A percentile compares a stretch with the other conserved stretches of the same genome.
Conservation (phyloP, 306 rosid species). For the Crotalaria pallida region DNA sequence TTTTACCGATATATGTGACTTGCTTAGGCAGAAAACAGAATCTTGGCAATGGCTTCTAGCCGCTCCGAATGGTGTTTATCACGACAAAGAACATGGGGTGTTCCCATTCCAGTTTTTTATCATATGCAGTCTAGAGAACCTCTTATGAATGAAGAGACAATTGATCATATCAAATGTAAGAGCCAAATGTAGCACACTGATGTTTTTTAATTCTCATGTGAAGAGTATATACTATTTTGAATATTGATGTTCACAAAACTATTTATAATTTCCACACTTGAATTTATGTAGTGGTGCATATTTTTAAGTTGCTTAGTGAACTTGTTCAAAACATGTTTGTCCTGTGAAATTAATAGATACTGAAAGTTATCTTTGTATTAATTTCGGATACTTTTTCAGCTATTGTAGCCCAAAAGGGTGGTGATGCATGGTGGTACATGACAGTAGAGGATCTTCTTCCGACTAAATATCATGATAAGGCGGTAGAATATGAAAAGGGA, state of each 20-base stretch:
- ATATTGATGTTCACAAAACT: too few relatives aligned
- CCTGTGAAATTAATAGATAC: not conserved
- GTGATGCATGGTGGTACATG: conserved; percentile 99
- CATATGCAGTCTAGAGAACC: conserved; percentile 80
- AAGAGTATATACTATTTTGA: too few relatives aligned
- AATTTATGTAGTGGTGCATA: not conserved
- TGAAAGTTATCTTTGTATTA: conserved; percentile 17
- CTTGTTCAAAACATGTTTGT: conserved; percentile 15
- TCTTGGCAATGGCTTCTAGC: conserved; percentile 82
- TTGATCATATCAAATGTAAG: conserved; percentile 76
- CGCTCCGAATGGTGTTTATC: conserved; percentile 99
- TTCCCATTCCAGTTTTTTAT: conserved; percentile 98
- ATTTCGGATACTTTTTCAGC: conserved; percentile 47
- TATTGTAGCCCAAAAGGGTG: conserved; percentile 83
- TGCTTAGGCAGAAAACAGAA: conserved; percentile 91
- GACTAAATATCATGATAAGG: conserved; percentile 61
- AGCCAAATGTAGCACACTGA: too few relatives aligned
- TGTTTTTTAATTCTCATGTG: not conserved
- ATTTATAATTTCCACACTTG: too few relatives aligned
- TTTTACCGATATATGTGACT: conserved; percentile 18
- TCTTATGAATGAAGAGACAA: conserved; percentile 88
- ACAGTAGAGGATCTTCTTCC: conserved; percentile 92
- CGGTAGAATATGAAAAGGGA: conserved; percentile 90
- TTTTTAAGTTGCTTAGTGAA: not conserved
- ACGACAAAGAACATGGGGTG: conserved; percentile 99